Evolutionary conservation across 495 filamentous ascomycete species (phyloP), one percentile per base, ranked within the genome.

Genomic region (Evernia prunastri): DNA sequence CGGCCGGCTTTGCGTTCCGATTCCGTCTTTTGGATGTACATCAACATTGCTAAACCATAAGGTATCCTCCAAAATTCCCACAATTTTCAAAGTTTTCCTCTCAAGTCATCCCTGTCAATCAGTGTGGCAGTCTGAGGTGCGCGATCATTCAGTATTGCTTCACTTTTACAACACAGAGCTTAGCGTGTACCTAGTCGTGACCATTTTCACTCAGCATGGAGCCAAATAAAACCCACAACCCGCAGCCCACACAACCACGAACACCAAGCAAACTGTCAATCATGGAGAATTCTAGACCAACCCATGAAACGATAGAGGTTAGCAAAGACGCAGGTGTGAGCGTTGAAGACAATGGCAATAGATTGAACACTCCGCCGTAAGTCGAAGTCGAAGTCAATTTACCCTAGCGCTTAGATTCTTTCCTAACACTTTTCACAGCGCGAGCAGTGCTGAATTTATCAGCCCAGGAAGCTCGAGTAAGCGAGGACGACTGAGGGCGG

Each of bases 181-280:
- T 54, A 54, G 51, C 51, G 51, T 54, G 4, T 29, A 33, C 27
- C 51, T 54, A 54, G 51, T 54, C 51, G 15, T 4, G 29, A 54
- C 13, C 15, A 3, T 23, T 33, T 54, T 20, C 13, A 8, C 29
- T 33, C 29, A 35, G 10, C 29, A 54, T 54, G 51, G 27, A 54
- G 27, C 29, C 13, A 20, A 33, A 33, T 10, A 33, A 54, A 54
- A 17, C 29, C 29, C 23, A 49, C 40, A 25, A 60, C 42, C 17
- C 7, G 9, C 59, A 60, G 37, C 2, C 33, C 35, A 17, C 59
- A 60, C 23, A 33, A 35, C 20, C 18, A 36, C 27, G 27, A 45
- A 35, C 40, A 49, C 33, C 42, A 9, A 36, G 20, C 42, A 60
- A 49, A 9, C n/a, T 36, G 3, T 60, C 59, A 3, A 10, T 35